Base-by-base conservation (phyloP, 768 basidiomycete genomes). In the Kwoniella dendrophila region DNA sequence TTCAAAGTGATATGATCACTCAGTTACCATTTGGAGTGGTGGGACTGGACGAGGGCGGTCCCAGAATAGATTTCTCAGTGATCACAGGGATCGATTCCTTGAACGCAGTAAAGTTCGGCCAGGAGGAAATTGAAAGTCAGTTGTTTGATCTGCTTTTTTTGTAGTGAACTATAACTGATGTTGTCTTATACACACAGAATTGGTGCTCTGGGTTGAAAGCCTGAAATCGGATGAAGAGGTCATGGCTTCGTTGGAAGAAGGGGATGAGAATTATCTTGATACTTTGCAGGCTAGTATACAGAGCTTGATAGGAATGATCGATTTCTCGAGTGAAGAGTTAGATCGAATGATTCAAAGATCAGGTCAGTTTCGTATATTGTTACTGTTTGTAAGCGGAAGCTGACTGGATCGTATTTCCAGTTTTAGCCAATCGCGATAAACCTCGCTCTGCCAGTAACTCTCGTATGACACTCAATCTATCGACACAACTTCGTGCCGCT, bases 21-120 rank as follows among this genome's bases (percentile, higher is more conserved):
- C 88, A 90, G 68, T 82, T 98, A 4, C 96, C 96, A 0, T 97
- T 93, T 75, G 88, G 90, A 36, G 84, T 88, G 2, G 89, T 89
- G 2, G 85, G 96, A 85, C 88, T 90, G 34, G 90, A 74, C 1
- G 64, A 89, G 64, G 82, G 87, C 1, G 87, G 89, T 2, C 90
- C 90, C 0, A 83, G 82, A 5, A 85, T 93, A 66, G 92, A 93
- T 69, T 88, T 93, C 71, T 86, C 88, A 0, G 87, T 89, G 0
- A 83, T 83, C 0, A 88, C 88, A 38, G 85, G 82, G 55, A 81
- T 80, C 12, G 88, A 91, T 43, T 81, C 82, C 0, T 33, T 79
- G 27, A 62, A 56, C 10, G 77, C 83, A 0, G 89, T 92, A 75
- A 83, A 86, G 0, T 78, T 97, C 10, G 87, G 88, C 64, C 81